A percentile compares a stretch with the other conserved stretches of the same genome.
Conservation (phyloP, 257 asterid genomes). For the Rehmannia glutinosa region DNA sequence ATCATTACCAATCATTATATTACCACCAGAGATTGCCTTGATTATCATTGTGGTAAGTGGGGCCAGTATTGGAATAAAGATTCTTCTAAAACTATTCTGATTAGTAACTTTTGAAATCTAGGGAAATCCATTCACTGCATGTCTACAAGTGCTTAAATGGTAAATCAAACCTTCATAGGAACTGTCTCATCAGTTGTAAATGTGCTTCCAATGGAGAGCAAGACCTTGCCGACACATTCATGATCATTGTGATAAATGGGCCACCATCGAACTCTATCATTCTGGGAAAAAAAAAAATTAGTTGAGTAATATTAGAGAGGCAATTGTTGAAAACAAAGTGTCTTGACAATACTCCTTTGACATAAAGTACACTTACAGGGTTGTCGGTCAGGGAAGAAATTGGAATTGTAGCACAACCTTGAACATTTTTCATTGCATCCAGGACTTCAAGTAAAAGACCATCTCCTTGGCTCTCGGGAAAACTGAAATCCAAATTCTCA, state of each 20-base stretch:
- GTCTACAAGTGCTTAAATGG: not conserved
- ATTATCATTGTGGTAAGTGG: no score
- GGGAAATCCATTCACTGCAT: not conserved
- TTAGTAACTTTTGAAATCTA: not conserved
- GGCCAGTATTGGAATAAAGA: no score
- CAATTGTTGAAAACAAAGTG: not conserved
- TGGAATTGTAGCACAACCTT: conserved; percentile 73
- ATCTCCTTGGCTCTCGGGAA: conserved; percentile 92
- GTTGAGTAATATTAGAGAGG: conserved; percentile 2
- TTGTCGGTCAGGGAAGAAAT: conserved; percentile 67
- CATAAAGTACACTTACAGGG: conserved; percentile 50
- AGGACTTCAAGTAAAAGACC: conserved; percentile 77
- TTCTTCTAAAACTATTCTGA: not conserved
- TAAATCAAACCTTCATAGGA: conserved; percentile 59
- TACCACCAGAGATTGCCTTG: no score
- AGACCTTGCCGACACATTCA: conserved; percentile 91
- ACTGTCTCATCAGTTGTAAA: conserved; percentile 64
- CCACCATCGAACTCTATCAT: conserved; percentile 90
- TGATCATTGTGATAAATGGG: conserved; percentile 61
- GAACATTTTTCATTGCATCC: conserved; percentile 59
- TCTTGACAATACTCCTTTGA: not conserved
- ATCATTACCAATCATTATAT: no score
- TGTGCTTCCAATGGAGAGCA: conserved; percentile 69
- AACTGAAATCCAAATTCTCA: conserved; percentile 50
- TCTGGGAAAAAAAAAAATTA: conserved; percentile 48